Evolutionary conservation across 768 basidiomycete genomes (phyloP).

Genomic region (Leccinum truebloodii): DNA sequence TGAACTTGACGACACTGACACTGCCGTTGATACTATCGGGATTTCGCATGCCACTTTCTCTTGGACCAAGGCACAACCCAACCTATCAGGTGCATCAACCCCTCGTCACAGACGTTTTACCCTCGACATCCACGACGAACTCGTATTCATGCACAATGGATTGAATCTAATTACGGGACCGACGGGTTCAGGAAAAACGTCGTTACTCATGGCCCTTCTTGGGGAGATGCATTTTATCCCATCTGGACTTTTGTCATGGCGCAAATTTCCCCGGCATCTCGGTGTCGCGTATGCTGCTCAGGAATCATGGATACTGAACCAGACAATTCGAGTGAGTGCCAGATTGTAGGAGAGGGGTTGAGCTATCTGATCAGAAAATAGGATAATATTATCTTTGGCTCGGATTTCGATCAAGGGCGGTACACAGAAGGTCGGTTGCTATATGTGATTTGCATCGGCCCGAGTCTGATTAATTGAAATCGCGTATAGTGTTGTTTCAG

Average conservation of each 20-base stretch:
- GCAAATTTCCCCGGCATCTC: slow-evolving; percentile 61
- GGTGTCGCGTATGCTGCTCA: slow-evolving; percentile 83
- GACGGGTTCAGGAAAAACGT: slow-evolving; percentile 64
- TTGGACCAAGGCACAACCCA: slow-evolving; percentile 2
- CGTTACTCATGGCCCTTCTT: slow-evolving; percentile 62
- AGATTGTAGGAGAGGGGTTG: too few relatives aligned
- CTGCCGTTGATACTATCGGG: background rate
- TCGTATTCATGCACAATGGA: slow-evolving; percentile 50
- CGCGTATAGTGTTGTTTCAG: slow-evolving; percentile 34
- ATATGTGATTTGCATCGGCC: background rate
- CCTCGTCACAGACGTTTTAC: slow-evolving; percentile 41
- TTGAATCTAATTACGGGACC: slow-evolving; percentile 63
- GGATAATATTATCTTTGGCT: slow-evolving; percentile 14
- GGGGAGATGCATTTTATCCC: slow-evolving; percentile 66
- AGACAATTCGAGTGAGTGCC: slow-evolving; percentile 56
- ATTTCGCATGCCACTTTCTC: slow-evolving; percentile 10
- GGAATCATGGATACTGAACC: slow-evolving; percentile 83
- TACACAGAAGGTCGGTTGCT: slow-evolving; percentile 5
- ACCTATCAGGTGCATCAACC: background rate
- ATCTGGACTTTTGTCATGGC: slow-evolving; percentile 55
- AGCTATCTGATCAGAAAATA: background rate
- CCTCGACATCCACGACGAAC: slow-evolving; percentile 50
- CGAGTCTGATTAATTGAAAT: background rate
- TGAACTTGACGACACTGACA: background rate
- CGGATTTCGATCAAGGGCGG: slow-evolving; percentile 6